Evolutionary conservation across 2,329 filamentous ascomycete genomes (phyloP), one percentile per base, ranked within the genome.

Genomic region (Fulvia fulva): DNA sequence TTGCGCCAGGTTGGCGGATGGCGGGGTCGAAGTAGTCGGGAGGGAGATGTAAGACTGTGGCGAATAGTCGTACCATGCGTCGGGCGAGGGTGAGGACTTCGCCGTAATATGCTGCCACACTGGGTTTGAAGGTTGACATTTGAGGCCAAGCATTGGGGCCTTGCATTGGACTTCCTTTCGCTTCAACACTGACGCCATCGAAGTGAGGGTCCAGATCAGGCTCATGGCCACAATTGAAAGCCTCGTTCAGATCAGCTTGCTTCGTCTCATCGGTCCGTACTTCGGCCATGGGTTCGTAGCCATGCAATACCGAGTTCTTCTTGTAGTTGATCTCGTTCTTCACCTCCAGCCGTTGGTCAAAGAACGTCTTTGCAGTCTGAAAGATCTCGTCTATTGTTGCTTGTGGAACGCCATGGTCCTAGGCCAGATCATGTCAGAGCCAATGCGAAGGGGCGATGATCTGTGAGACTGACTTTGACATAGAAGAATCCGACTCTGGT

Each of bases 321-420:
- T 93, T 93, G 78, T 92, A 91, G 61, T 63, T 53, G 46, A 65
- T 64, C 46, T 78, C 76, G 52, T 85, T 84, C 9, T 89, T 91
- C 55, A 62, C 57, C 21, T 62, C 57, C 22, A 69, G 61, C 19
- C 64, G 54, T 44, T 67, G 65, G n/a, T 63, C 53, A 51, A 69
- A 65, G 51, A 63, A 65, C 21, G 81, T 75, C 44, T 63, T 57
- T 2, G 65, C 60, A 22, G 62, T 64, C 12, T 34, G 37, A 44
- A 67, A 65, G 44, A 65, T 57, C 23, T 28, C 30, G 34, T 63
- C 52, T 12, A 64, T 65, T 11, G 55, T 52, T 28, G 55, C 51
- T 6, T 82, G 68, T 0, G 85, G 75, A 59, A 96, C 87, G 46
- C 87, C 83, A 65, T 92, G 86, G 73, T 92, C 89, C 68, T 87